These are phyloP conservation scores for Ustilago xerochloae DNA, from an alignment of 1,284 basidiomycete genomes.

Conservation along the genomic window DNA sequence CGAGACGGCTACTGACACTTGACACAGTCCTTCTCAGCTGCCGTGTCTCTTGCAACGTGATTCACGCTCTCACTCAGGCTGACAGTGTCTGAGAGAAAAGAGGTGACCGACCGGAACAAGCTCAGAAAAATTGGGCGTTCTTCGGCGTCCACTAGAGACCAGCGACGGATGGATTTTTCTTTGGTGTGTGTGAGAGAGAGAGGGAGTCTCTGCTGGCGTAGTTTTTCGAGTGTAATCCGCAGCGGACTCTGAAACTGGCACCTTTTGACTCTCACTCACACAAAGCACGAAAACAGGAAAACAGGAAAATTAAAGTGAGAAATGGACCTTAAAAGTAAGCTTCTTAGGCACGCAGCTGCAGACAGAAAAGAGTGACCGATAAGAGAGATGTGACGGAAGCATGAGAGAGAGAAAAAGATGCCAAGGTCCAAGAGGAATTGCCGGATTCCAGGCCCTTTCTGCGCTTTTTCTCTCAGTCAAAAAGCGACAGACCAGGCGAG, in stretches of 20 bases:
- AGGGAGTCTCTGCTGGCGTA: background rate
- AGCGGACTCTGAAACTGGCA: background rate
- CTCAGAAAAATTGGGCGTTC: too few species aligned
- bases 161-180: background rate
- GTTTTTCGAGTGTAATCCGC: too few species aligned
- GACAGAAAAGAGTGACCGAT: background rate
- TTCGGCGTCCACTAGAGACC: background rate
- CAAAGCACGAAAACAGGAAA: background rate
- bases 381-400: background rate
- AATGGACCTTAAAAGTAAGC: background rate
- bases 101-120: constrained; percentile 4
- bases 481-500: background rate
- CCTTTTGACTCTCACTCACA: too few species aligned
- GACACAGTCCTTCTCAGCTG: too few species aligned
- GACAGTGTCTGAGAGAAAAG: background rate
- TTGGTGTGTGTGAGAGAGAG: too few species aligned
- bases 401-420: background rate
- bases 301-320: background rate
- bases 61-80: background rate
- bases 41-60: too few species aligned
- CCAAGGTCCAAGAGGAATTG: background rate
- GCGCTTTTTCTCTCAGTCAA: background rate
- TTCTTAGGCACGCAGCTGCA: background rate
- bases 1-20: background rate
- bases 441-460: constrained; percentile 1